Base-by-base conservation (phyloP, 805 yeast species). In the Yarrowia hollandica region DNA sequence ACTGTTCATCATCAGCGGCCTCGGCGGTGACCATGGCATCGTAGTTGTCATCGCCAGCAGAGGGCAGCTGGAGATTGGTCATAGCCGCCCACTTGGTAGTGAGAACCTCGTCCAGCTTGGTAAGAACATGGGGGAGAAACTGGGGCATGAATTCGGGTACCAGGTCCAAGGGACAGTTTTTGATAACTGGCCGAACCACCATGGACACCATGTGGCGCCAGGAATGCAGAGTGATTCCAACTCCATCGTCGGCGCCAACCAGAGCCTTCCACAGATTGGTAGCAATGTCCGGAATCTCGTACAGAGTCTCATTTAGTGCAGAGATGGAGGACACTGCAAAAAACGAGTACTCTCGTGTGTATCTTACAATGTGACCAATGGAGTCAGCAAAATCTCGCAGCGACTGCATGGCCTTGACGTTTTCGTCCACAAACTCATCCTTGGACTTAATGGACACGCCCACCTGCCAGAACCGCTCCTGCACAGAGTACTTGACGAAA, bases 381-480 rank as follows among this genome's bases (percentile, higher is more conserved):
- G 96, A 87, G 70, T 95, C 98, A 0, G 99, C 98, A 77, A 94
- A 94, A 73, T 94, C 99, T 64, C 98, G 80, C 60, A 94, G 74
- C 0, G 99, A 91, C 63, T 87, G 86, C 77, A 94, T 89, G 0
- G 99, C 98, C 69, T 87, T 90, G 60, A 89, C 96, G 67, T 85
- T 90, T 69, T 94, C 98, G 69, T 88, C 96, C 63, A 94, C 85
- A 65, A 94, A 95, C 30, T 94, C 90, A 69, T 94, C 98, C 67
- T 89, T 86, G 2, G 96, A 84, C 72, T 94, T 96, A 60, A 88
- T 87, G 1, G 97, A 88, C 19, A 96, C 95, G 15, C 99, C 99
- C 62, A 90, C 96, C 69, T 95, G 98, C 99, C 99, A 94, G 71
- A 94, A 94, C 67, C 98, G 78, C 74, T 94, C 99, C 69, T 85